Base-by-base conservation (phyloP, 139 green algal species). In the Chlamydomonas sp. region DNA sequence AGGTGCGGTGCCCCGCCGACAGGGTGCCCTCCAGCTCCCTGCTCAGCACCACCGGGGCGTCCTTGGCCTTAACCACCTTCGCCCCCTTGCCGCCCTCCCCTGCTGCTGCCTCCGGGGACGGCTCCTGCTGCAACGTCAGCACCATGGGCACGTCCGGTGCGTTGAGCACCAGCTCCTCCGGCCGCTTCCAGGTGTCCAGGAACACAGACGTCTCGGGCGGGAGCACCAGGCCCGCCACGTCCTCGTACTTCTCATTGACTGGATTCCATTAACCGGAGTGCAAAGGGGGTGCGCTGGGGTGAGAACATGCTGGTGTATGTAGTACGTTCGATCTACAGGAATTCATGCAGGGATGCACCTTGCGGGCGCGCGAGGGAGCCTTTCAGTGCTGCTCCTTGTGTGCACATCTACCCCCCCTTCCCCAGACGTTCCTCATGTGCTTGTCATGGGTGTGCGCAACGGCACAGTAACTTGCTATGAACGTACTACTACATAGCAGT, bases 171-270 rank as follows among this genome's bases (percentile, higher is more conserved):
- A 95, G 88, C 69, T 96, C 89, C 72, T 96, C 92, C n/a, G 93
- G 87, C n/a, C 94, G 90, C 88, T 97, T 97, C 94, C 94, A 97
- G 5, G 89, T 86, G 83, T 97, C 93, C 64, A 95, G 85, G 61
- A 94, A 96, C 8, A 79, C 80, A 85, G 91, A 61, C 6, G 92
- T 68, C 31, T 89, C 88, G n/a, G 88, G 78, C 0, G 94, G 92
- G 59, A 95, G 90, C 68, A 87, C 71, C 74, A 89, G 64, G 0
- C 94, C 94, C 6, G 85, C 76, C 20, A 85, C 57, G 74, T 96
- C 94, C 62, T 95, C 91, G 74, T 93, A 95, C 86, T 96, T 96
- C 2, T 93, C 93, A 89, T 20, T 79, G 74, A 18, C 66, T 63
- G 79, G 74, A 86, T 80, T 8, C 8, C 7, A 49, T 63, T 63